Percentiles rank a stretch among this genome's conserved stretches.
phyloP scores from a whole-genome alignment of 2,329 filamentous ascomycete genomes.

The Talaromyces piceae region DNA sequence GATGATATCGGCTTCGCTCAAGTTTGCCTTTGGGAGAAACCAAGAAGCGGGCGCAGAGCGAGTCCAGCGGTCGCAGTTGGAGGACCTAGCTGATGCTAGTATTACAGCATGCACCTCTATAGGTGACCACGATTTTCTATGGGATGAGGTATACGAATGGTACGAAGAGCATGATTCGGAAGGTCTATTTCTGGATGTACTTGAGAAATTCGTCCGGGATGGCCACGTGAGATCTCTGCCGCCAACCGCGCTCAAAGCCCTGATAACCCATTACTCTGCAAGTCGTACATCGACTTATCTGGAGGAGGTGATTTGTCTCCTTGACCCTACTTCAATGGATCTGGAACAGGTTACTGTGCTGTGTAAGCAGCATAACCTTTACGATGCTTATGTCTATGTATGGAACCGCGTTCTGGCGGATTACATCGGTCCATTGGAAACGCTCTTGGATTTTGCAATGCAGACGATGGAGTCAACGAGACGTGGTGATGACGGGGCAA shows the following conservation, averaged over 20 bases:
- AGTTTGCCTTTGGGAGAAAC: constrained; percentile 71
- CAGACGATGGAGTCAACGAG: constrained; percentile 15
- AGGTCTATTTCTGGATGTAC: constrained; percentile 74
- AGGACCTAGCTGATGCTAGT: constrained; percentile 72
- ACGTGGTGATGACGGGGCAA: constrained; percentile 40
- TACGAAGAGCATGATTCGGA: constrained; percentile 71
- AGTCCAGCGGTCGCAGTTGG: constrained; percentile 56
- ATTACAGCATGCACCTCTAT: constrained; percentile 77
- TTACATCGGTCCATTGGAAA: constrained; percentile 83
- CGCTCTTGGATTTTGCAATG: constrained; percentile 54
- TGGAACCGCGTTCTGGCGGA: constrained; percentile 89
- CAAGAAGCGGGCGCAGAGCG: constrained; percentile 42
- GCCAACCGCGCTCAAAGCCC: constrained; percentile 73
- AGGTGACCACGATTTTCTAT: constrained; percentile 72
- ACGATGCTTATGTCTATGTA: constrained; percentile 92
- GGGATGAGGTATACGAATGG: constrained; percentile 83
- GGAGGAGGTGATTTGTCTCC: constrained; percentile 89
- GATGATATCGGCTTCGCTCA: constrained; percentile 86
- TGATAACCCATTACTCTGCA: constrained; percentile 73
- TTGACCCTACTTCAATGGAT: constrained; percentile 85
- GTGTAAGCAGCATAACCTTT: constrained; percentile 85
- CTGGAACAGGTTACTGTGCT: constrained; percentile 85
- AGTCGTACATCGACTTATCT: constrained; percentile 69
- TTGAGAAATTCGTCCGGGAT: constrained; percentile 83
- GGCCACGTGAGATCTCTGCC: constrained; percentile 67